Base-by-base conservation (phyloP, 1,284 basidiomycete species). In the Fomitiporia mediterranea region DNA sequence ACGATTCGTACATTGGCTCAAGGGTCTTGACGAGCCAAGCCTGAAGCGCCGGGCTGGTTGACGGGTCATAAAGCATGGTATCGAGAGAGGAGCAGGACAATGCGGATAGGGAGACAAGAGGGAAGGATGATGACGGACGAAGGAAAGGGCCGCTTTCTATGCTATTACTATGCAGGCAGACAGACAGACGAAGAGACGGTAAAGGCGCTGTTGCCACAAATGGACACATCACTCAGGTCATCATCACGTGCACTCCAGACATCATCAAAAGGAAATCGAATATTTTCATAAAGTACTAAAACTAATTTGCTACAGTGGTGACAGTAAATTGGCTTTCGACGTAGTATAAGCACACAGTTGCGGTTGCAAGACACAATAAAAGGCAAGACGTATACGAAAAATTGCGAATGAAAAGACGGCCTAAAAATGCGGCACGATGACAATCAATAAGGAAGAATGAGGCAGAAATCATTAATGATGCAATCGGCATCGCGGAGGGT, bases 21-120 rank as follows among this genome's bases (percentile, higher is more conserved):
- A 94, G 81, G 0, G 84, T 89, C 61, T 81, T 81, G 49, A 91
- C 77, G 51, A 94, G 84, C 92, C 92, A 95, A 64, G 53, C 23
- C n/a, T 59, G 47, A 30, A 59, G 53, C 1, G 51, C 48, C 5
- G 11, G 13, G 28, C 35, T 46, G 21, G 53, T 55, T 23, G 57
- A 55, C 11, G 53, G 38, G 19, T 59, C 57, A 46, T 55, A 59
- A 25, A 59, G 57, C 57, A 59, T 59, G 34, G 21, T 55, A 15
- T 23, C 27, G 13, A 7, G 2, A 43, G 4, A 9, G 4, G 40
- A 17, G 13, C 3, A 43, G 21, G n/a, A 5, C 13, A 8, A n/a
- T 23, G 27, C 13, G 25, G 44, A 46, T 30, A 9, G 4, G 2
- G 39, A 19, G 39, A 2, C 17, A 8, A 8, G 15, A 30, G 25